phyloP scores from a whole-genome alignment of 768 basidiomycete genomes.

The Paxillus rubicundulus region DNA sequence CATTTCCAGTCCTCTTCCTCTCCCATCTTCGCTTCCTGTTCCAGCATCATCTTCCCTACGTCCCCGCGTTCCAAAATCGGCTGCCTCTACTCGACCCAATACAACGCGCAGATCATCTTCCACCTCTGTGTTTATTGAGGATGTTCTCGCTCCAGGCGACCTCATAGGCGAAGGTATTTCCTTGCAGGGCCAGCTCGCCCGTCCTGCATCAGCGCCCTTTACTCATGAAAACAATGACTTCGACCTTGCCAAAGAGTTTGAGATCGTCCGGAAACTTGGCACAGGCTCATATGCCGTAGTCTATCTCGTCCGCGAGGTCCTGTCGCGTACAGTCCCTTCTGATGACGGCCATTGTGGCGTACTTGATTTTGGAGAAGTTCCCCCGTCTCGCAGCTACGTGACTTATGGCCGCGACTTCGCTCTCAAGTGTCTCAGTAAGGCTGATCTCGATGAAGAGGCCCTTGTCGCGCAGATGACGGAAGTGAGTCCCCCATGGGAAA shows the following conservation, averaged over 20 bases:
- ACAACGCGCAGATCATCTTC: conserved; percentile 29
- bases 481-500: conserved; percentile 41
- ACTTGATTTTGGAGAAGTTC: conserved; percentile 50
- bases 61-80: conserved; percentile 38
- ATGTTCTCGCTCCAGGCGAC: conserved; percentile 73
- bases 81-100: conserved; percentile 19
- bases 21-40: conserved; percentile 28
- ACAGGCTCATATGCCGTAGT: conserved; percentile 93
- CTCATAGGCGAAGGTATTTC: conserved; percentile 63
- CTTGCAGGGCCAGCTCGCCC: conserved; percentile 66
- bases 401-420: conserved; percentile 82
- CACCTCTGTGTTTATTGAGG: conserved; percentile 32
- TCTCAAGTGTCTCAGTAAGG: conserved; percentile 96
- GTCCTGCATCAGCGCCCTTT: conserved; percentile 45
- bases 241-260: conserved; percentile 64
- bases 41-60: conserved; percentile 33
- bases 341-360: conserved; percentile 55
- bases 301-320: conserved; percentile 81
- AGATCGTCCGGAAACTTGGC: conserved; percentile 84
- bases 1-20: conserved; percentile 36
- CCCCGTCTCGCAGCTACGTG: conserved; percentile 34
- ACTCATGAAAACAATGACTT: conserved; percentile 34
- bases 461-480: conserved; percentile 89
- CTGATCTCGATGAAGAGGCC: conserved; percentile 85
- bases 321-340: conserved; percentile 38